These are phyloP conservation scores for Favolaschia claudopus DNA, from an alignment of 768 basidiomycete species.

Conservation along the genomic window DNA sequence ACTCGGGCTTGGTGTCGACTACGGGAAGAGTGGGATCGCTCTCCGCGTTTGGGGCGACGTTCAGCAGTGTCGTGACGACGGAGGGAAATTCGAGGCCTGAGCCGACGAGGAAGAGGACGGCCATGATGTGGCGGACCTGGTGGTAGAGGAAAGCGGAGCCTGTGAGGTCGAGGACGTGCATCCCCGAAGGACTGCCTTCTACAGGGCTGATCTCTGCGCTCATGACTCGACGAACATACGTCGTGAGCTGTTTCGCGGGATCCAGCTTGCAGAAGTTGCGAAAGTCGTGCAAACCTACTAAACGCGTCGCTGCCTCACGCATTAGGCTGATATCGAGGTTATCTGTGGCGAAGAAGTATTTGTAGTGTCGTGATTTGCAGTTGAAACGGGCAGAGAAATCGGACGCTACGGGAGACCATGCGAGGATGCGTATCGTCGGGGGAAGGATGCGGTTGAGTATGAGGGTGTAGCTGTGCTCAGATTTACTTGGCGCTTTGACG, in stretches of 20 bases:
- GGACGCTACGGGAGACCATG: slow-evolving; percentile 89
- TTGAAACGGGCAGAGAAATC: slow-evolving; percentile 89
- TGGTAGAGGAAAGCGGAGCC: slow-evolving; percentile 94
- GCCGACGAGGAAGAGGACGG: slow-evolving; percentile 88
- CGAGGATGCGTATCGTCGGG: slow-evolving; percentile 86
- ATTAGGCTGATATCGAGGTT: slow-evolving; percentile 77
- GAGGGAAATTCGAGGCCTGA: slow-evolving; percentile 76
- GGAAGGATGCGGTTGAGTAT: slow-evolving; percentile 91
- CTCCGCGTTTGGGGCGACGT: slow-evolving; percentile 59
- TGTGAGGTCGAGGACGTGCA: slow-evolving; percentile 83
- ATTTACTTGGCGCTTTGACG: slow-evolving; percentile 28
- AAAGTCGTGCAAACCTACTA: slow-evolving; percentile 94
- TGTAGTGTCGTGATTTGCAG: slow-evolving; percentile 92
- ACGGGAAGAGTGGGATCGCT: slow-evolving; percentile 48
- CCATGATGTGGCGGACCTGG: slow-evolving; percentile 96
- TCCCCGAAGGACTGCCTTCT: slow-evolving; percentile 36
- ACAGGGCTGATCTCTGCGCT: slow-evolving; percentile 69
- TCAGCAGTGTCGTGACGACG: slow-evolving; percentile 76
- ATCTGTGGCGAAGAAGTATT: slow-evolving; percentile 88
- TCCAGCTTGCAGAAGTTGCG: slow-evolving; percentile 96
- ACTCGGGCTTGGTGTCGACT: slow-evolving; percentile 81
- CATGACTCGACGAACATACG: slow-evolving; percentile 74
- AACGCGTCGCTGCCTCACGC: slow-evolving; percentile 71
- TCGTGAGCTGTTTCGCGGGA: slow-evolving; percentile 87
- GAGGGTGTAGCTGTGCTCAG: slow-evolving; percentile 78